These are phyloP conservation scores for Limonium bicolor DNA, from an alignment of 148 eudicot genomes.

Conservation along the genomic window DNA sequence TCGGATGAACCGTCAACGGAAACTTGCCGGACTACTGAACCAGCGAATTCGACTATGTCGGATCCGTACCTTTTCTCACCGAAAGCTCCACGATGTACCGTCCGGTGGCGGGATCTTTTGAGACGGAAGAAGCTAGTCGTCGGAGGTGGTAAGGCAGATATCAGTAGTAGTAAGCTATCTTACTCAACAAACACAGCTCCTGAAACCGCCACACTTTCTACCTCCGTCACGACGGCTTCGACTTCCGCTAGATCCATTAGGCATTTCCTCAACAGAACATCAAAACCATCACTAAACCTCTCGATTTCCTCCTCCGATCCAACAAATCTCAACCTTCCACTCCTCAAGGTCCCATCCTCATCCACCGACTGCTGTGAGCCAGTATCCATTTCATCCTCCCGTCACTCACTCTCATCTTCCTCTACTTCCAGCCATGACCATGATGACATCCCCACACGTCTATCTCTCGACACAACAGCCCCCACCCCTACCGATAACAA, in stretches of 20 bases:
- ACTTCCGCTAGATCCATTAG: constrained; percentile 22
- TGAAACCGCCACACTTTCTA: neutral
- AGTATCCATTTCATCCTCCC: constrained; percentile 22
- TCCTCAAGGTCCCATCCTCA: constrained; percentile 27
- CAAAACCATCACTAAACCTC: constrained; percentile 24
- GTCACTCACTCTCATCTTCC: constrained; percentile 44
- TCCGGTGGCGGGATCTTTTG: constrained; percentile 67
- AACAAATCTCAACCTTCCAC: constrained; percentile 24
- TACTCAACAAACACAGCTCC: too few species aligned
- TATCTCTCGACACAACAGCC: constrained; percentile 44
- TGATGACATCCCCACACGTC: constrained; percentile 61
- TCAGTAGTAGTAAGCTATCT: too few species aligned
- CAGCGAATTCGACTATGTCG: neutral
- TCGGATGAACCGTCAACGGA: constrained; percentile 22
- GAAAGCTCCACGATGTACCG: constrained; percentile 76
- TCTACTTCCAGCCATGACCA: constrained; percentile 40
- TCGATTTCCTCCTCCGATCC: constrained; percentile 16
- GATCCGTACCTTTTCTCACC: constrained; percentile 63
- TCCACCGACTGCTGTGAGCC: constrained; percentile 26
- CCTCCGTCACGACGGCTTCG: constrained; percentile 4
- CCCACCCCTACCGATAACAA: constrained; percentile 6
- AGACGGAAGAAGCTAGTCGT: constrained; percentile 46
- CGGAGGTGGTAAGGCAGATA: neutral
- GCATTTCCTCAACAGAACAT: constrained; percentile 31
- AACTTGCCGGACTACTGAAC: constrained; percentile 11